Conservation (phyloP, 139 green algal species). For the Chlorella sp. region DNA sequence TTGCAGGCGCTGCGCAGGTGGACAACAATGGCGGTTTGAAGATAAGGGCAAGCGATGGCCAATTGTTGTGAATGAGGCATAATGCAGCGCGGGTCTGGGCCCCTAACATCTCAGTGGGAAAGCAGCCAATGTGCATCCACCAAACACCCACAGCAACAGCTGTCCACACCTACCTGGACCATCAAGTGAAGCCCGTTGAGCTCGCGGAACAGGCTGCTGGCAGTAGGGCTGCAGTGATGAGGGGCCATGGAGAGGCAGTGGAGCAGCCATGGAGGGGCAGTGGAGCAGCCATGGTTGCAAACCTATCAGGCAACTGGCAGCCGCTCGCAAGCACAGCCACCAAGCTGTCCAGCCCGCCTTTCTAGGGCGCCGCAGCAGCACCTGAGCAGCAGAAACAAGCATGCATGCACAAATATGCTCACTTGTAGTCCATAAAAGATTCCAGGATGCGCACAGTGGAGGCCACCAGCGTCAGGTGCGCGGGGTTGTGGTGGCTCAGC, state of each 20-base stretch:
- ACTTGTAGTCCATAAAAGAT: constrained; percentile 87
- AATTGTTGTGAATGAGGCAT: not conserved
- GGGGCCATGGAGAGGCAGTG: not conserved
- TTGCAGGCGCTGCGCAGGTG: constrained; percentile 19
- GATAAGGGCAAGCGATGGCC: not conserved
- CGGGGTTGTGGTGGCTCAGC: constrained; percentile 59
- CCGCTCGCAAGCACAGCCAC: too few species aligned
- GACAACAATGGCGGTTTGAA: not conserved
- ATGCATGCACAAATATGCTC: not conserved
- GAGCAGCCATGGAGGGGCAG: not conserved
- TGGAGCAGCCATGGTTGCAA: not conserved
- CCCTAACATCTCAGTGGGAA: not conserved
- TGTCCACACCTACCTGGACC: constrained; percentile 41
- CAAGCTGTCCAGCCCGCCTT: too few species aligned
- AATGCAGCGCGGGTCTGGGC: not conserved
- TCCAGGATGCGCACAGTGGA: constrained; percentile 84
- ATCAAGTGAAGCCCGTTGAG: constrained; percentile 79
- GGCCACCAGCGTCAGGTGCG: constrained; percentile 77
- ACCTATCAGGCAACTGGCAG: not conserved
- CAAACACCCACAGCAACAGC: not conserved
- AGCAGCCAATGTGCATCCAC: not conserved
- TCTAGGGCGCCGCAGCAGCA: too few species aligned
- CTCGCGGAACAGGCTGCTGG: constrained; percentile 82
- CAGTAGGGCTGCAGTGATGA: constrained; percentile 49
- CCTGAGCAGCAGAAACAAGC: not conserved